Evolutionary conservation across 176 grass and related monocot species (phyloP).

Genomic region (Carex scoparia): DNA sequence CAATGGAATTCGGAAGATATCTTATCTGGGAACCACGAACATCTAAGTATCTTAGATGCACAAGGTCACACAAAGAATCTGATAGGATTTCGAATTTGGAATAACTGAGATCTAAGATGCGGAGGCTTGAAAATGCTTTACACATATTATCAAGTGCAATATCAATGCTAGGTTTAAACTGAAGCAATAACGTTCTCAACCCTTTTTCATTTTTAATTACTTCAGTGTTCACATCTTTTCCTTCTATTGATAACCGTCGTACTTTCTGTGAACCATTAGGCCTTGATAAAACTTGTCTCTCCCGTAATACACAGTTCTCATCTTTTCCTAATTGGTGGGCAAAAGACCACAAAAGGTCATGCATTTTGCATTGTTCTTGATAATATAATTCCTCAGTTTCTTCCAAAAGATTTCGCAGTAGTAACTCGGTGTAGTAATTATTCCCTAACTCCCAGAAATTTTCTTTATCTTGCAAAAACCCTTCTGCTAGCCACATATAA

Average conservation of each 20-base stretch:
- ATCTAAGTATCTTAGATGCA: background rate
- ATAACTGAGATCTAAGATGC: background rate
- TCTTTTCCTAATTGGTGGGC: background rate
- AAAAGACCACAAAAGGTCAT: background rate
- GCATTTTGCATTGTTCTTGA: background rate
- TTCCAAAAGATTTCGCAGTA: conserved; percentile 32
- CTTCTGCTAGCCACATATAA: too few relatives aligned
- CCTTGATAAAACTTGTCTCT: background rate
- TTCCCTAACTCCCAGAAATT: background rate
- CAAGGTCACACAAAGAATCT: background rate
- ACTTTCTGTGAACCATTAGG: background rate
- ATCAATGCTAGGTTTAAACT: background rate
- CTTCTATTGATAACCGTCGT: background rate
- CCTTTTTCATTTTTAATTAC: background rate
- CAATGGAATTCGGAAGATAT: background rate
- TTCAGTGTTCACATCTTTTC: too few relatives aligned
- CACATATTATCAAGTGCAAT: background rate
- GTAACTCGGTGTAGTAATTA: conserved; percentile 25
- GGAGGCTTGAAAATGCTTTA: background rate
- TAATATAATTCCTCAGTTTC: background rate
- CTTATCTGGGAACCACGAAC: background rate
- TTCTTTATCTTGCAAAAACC: too few relatives aligned
- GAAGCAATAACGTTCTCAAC: background rate
- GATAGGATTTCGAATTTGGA: background rate
- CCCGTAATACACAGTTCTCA: background rate